phyloP scores from a whole-genome alignment of 495 filamentous ascomycete genomes.

The Penicillium diatomitis region DNA sequence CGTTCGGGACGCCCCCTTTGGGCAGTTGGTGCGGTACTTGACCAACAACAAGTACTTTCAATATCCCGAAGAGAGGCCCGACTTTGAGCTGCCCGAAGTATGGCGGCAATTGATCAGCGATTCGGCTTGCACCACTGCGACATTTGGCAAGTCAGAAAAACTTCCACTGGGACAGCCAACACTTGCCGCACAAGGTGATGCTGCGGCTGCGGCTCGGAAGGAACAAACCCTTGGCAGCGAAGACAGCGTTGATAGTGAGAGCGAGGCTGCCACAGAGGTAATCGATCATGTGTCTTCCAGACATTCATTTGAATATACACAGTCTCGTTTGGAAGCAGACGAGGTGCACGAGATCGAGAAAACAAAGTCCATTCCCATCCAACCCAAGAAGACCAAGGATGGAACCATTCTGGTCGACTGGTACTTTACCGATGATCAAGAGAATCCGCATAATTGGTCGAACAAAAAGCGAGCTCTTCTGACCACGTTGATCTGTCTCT shows the following conservation, averaged over 20 bases:
- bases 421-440: constrained; percentile 44
- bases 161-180: no score
- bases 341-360: constrained; percentile 24
- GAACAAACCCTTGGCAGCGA: no score
- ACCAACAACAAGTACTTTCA: constrained; percentile 39
- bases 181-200: no score
- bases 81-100: constrained; percentile 39
- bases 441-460: constrained; percentile 50
- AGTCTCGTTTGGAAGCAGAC: constrained; percentile 33
- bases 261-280: constrained; percentile 1
- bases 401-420: constrained; percentile 43
- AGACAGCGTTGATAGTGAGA: no score
- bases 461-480: constrained; percentile 15
- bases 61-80: constrained; percentile 46
- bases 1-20: constrained; percentile 43
- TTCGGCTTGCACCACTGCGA: constrained; percentile 1
- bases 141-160: neutral
- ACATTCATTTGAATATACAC: constrained; percentile 24
- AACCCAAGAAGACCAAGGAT: constrained; percentile 30
- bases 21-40: constrained; percentile 43
- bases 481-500: constrained; percentile 21
- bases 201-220: no score
- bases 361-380: constrained; percentile 39
- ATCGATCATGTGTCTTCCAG: constrained; percentile 9
- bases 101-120: constrained; percentile 28